A percentile compares a stretch with the other conserved stretches of the same genome.
Evolutionary conservation across 352 stramenopile species (phyloP).

Genomic region (Phytophthora pseudosyringae): DNA sequence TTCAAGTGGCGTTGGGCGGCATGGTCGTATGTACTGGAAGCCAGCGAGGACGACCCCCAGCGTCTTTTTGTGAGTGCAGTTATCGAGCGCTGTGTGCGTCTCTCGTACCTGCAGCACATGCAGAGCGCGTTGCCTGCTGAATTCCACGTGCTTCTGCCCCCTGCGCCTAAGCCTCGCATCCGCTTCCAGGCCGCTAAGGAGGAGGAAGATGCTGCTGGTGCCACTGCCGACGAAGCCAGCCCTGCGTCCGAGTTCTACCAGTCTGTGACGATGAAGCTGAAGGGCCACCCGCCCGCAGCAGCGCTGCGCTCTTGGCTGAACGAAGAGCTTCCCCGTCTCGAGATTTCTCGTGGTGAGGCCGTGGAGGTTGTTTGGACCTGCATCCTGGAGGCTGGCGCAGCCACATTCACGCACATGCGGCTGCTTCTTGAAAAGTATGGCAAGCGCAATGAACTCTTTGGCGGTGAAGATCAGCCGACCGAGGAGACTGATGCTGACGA

Average conservation of each 20-base stretch:
- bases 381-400: slow-evolving; percentile 74
- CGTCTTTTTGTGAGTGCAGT: slow-evolving; percentile 86
- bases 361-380: slow-evolving; percentile 81
- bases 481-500: slow-evolving; percentile 45
- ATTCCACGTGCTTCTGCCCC: slow-evolving; percentile 82
- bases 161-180: slow-evolving; percentile 71
- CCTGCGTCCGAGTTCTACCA: slow-evolving; percentile 60
- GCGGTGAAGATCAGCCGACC: slow-evolving; percentile 35
- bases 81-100: slow-evolving; percentile 83
- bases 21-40: slow-evolving; percentile 82
- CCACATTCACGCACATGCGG: slow-evolving; percentile 87
- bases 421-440: slow-evolving; percentile 84
- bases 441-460: slow-evolving; percentile 55
- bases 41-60: slow-evolving; percentile 80
- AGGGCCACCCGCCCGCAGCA: slow-evolving; percentile 60
- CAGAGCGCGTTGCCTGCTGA: slow-evolving; percentile 71
- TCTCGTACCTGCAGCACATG: slow-evolving; percentile 89
- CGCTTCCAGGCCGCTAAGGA: slow-evolving; percentile 52
- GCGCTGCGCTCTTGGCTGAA: slow-evolving; percentile 67
- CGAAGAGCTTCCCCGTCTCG: slow-evolving; percentile 53
- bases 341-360: slow-evolving; percentile 53
- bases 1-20: slow-evolving; percentile 87
- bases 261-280: slow-evolving; percentile 68
- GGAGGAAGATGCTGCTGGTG: slow-evolving; percentile 13
- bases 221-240: slow-evolving; percentile 12